Evolutionary conservation across 805 yeast species (phyloP), one percentile per base, ranked within the genome.

Genomic region (Metschnikowia amazonensis): DNA sequence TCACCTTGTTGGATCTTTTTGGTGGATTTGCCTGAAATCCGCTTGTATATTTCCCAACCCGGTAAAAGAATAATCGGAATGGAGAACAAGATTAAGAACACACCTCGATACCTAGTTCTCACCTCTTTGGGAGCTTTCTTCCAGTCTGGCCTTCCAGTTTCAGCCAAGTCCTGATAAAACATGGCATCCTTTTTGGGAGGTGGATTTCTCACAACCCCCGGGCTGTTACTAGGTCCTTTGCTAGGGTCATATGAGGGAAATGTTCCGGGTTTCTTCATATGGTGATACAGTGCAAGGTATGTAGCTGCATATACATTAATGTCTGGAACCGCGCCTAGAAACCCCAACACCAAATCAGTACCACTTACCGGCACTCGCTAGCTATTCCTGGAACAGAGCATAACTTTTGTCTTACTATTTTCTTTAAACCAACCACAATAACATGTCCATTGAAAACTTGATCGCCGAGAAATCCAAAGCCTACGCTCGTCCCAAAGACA

Each of bases 401-500:
- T 40, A 11, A 14, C n/a, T 29, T 14, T 14, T 21, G 6, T 14
- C 16, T 20, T 7, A 8, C 35, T 13, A 24, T 32, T 18, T 17
- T 20, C 23, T 32, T 32, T 24, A 18, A 6, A 32, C 23, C 23
- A 13, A 13, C 35, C 25, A 34, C 16, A 3, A 3, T 18, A 28
- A 20, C 42, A 48, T 42, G 50, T 44, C 46, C 17, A 21, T 52
- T 10, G 42, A 36, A 25, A 42, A 48, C 17, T 27, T 40, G 10
- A 41, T 53, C 17, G 20, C 46, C 13, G 24, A 39, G n/a, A 43
- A 49, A 9, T 36, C 42, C 18, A 33, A 31, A 14, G 28, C 18
- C 31, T 74, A 76, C 50, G 74, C 74, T 24, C 79, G 77, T 45
- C 80, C 83, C 2, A 60, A 55, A 17, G 51, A 50, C 32, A 44